A percentile compares a stretch with the other conserved stretches of the same genome.
Conservation (phyloP, 1,139 yeast genomes). For the Lodderomyces metapsilosis region DNA sequence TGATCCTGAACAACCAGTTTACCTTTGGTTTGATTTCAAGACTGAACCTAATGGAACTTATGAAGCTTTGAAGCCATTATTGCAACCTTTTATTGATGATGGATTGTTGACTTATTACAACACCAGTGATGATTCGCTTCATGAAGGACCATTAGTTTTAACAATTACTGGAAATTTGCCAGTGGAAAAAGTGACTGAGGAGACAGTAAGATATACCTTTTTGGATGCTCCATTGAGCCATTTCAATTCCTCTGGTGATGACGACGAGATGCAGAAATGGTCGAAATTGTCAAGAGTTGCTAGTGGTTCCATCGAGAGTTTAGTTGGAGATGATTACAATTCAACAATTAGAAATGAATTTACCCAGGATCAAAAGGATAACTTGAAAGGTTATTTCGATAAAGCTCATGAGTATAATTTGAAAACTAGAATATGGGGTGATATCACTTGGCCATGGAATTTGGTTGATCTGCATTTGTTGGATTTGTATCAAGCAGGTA, state of each 20-base stretch:
- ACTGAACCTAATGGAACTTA: constrained; percentile 36
- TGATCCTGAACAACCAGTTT: constrained; percentile 38
- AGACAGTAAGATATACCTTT: constrained; percentile 30
- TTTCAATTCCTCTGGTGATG: constrained; percentile 16
- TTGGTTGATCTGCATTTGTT: constrained; percentile 30
- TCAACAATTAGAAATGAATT: constrained; percentile 19
- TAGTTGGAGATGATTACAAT: constrained; percentile 26
- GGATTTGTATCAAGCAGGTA: constrained; percentile 27
- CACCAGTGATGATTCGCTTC: constrained; percentile 19
- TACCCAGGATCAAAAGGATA: constrained; percentile 19
- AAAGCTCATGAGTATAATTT: constrained; percentile 36
- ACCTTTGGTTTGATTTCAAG: constrained; percentile 45
- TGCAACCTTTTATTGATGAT: constrained; percentile 32
- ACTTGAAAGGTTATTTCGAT: constrained; percentile 22
- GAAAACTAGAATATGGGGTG: constrained; percentile 47
- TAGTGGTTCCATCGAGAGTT: constrained; percentile 31
- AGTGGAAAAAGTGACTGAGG: constrained; percentile 24
- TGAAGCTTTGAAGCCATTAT: constrained; percentile 25
- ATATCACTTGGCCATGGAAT: constrained; percentile 36
- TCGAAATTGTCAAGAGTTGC: constrained; percentile 34
- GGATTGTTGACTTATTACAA: constrained; percentile 37
- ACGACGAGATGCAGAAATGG: constrained; percentile 19
- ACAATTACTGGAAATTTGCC: constrained; percentile 46
- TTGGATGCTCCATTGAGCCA: constrained; percentile 38
- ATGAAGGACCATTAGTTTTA: constrained; percentile 37